A percentile compares a stretch with the other conserved stretches of the same genome.
These are phyloP conservation scores for Leccinum sublutescens DNA, from an alignment of 768 basidiomycete genomes.

Conservation along the genomic window DNA sequence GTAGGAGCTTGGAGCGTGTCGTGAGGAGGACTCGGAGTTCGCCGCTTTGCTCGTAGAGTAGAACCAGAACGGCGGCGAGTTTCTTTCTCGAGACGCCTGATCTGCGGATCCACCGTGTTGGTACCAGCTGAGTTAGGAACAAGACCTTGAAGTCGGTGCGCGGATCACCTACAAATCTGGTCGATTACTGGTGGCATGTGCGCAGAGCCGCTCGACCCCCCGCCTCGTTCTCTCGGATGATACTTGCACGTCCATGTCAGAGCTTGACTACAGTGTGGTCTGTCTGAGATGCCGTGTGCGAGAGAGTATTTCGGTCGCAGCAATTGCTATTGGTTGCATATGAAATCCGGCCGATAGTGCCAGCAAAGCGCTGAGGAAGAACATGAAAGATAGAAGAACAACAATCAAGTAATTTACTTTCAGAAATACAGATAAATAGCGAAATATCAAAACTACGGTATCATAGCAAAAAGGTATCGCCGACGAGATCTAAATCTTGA, in stretches of 20 bases:
- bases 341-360: not conserved
- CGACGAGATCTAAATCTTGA: not conserved
- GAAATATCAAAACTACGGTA: not conserved
- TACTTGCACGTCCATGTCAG: conserved; percentile 11
- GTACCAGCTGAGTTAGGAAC: not conserved
- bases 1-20: conserved; percentile 73
- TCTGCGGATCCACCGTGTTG: conserved; percentile 18
- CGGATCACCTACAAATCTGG: conserved; percentile 52
- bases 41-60: conserved; percentile 71
- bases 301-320: not conserved
- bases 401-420: conserved; percentile 8
- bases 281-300: not conserved
- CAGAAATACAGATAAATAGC: conserved; percentile 24
- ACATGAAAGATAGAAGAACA: not conserved
- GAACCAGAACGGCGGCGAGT: conserved; percentile 75
- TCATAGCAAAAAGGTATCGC: conserved; percentile 10
- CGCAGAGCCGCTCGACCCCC: conserved; percentile 42
- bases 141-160: not conserved
- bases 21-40: conserved; percentile 77
- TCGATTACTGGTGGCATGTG: conserved; percentile 23
- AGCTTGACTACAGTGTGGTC: not conserved
- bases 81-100: conserved; percentile 38
- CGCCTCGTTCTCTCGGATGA: conserved; percentile 20
- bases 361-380: not conserved
- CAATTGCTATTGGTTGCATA: not conserved